These are phyloP conservation scores for Corymbia citriodora DNA, from an alignment of 441 rosid genomes.

Conservation along the genomic window DNA sequence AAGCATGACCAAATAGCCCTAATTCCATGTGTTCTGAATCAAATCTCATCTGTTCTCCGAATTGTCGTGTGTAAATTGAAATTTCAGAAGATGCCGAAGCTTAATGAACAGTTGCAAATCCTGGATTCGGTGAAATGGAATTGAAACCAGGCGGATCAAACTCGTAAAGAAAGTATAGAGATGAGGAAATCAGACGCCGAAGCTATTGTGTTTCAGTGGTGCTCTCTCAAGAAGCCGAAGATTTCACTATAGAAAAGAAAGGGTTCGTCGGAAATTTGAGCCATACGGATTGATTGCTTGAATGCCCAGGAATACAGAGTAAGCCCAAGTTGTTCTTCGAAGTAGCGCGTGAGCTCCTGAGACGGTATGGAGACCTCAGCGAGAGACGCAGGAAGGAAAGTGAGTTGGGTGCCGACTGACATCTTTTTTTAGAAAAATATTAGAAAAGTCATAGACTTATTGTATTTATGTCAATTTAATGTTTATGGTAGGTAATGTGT, in stretches of 20 bases:
- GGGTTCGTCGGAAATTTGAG: not conserved
- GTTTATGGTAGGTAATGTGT: too few species aligned
- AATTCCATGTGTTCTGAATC: not conserved
- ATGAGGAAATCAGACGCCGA: not conserved
- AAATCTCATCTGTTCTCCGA: not conserved
- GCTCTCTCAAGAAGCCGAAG: not conserved
- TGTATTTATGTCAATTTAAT: too few species aligned
- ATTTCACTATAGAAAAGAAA: not conserved
- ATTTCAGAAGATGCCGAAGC: not conserved
- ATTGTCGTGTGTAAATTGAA: not conserved
- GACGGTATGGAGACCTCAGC: not conserved
- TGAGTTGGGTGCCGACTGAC: not conserved
- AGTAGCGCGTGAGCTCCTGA: not conserved
- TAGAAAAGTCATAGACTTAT: too few species aligned
- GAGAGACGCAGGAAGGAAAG: not conserved
- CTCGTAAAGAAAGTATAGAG: not conserved
- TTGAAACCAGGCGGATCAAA: not conserved
- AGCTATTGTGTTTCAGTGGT: not conserved
- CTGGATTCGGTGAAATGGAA: not conserved
- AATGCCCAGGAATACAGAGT: not conserved
- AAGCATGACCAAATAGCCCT: not conserved
- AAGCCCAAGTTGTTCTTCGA: not conserved
- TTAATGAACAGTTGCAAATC: not conserved
- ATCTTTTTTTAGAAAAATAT: not conserved
- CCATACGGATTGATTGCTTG: not conserved